A percentile compares a stretch with the other conserved stretches of the same genome.
Evolutionary conservation across 805 yeast species (phyloP).

Genomic region (Cyberlindnera veronae): DNA sequence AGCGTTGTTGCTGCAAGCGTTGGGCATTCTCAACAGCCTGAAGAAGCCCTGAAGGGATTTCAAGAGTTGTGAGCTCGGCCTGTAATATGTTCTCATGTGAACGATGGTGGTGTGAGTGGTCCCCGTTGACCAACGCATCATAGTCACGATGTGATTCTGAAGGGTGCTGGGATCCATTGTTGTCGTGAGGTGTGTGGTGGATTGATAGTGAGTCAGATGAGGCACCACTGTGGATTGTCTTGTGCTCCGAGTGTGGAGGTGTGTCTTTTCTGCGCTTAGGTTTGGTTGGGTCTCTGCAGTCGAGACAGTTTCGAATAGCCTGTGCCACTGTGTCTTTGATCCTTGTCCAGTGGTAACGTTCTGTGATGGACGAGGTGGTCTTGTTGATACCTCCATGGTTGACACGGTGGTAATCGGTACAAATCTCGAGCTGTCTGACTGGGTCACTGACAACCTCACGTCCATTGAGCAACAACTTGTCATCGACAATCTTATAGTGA

Average conservation of each 20-base stretch:
- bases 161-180: constrained; percentile 1
- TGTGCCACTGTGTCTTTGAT: constrained; percentile 83
- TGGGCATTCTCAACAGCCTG: constrained; percentile 63
- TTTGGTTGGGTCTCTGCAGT: constrained; percentile 43
- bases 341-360: constrained; percentile 86
- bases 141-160: constrained; percentile 12
- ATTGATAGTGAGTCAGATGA: constrained; percentile 3
- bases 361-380: constrained; percentile 73
- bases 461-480: constrained; percentile 71
- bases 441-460: constrained; percentile 82
- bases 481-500: constrained; percentile 68
- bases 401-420: constrained; percentile 61
- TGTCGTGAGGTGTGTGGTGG: constrained; percentile 1
- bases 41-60: constrained; percentile 30
- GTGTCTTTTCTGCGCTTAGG: constrained; percentile 17
- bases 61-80: constrained; percentile 22
- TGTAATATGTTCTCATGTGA: constrained; percentile 20
- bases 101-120: constrained; percentile 9
- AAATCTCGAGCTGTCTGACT: constrained; percentile 68
- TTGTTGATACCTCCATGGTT: constrained; percentile 88
- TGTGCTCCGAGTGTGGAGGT: constrained; percentile 4
- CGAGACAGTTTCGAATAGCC: constrained; percentile 71
- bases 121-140: constrained; percentile 14
- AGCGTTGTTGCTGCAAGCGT: constrained; percentile 20
- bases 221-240: constrained; percentile 1